Evolutionary conservation across 805 yeast genomes (phyloP).

Genomic region (Barnettozyma vustinii): DNA sequence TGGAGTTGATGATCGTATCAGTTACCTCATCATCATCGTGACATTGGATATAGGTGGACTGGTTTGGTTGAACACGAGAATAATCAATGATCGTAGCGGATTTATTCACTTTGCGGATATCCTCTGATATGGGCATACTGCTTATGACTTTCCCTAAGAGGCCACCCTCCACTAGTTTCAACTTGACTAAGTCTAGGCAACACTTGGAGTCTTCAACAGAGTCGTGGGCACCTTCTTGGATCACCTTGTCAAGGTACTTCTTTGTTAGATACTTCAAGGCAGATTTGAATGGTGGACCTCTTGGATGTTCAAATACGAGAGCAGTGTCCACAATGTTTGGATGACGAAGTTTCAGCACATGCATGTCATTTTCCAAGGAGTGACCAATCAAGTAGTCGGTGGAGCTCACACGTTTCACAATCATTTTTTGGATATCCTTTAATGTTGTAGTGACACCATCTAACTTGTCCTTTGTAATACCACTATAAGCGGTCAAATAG

Average conservation of each 20-base stretch:
- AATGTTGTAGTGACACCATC: conserved; percentile 57
- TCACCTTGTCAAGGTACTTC: conserved; percentile 46
- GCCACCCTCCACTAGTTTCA: conserved; percentile 63
- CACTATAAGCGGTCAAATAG: conserved; percentile 80
- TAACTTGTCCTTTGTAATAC: conserved; percentile 72
- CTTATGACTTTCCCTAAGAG: conserved; percentile 51
- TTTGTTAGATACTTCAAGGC: conserved; percentile 67
- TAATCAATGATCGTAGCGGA: conserved; percentile 31
- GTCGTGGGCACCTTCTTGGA: conserved; percentile 77
- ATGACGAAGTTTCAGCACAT: conserved; percentile 66
- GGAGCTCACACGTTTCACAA: conserved; percentile 43
- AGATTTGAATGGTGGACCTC: conserved; percentile 80
- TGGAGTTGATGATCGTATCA: conserved; percentile 28
- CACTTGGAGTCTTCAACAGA: conserved; percentile 82
- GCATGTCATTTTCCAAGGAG: conserved; percentile 79
- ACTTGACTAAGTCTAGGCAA: conserved; percentile 69
- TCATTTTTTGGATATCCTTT: conserved; percentile 57
- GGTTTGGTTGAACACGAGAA: conserved; percentile 22
- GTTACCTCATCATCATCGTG: conserved; percentile 57
- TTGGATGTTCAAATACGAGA: conserved; percentile 65
- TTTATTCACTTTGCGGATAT: conserved; percentile 29
- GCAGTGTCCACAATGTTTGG: conserved; percentile 79
- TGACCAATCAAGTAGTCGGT: conserved; percentile 81
- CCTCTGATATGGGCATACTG: conserved; percentile 38
- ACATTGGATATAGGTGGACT: conserved; percentile 35